Evolutionary conservation across 73 alveolate genomes (phyloP), one percentile per base, ranked within the genome.

Genomic region (Loxodes magnus): DNA sequence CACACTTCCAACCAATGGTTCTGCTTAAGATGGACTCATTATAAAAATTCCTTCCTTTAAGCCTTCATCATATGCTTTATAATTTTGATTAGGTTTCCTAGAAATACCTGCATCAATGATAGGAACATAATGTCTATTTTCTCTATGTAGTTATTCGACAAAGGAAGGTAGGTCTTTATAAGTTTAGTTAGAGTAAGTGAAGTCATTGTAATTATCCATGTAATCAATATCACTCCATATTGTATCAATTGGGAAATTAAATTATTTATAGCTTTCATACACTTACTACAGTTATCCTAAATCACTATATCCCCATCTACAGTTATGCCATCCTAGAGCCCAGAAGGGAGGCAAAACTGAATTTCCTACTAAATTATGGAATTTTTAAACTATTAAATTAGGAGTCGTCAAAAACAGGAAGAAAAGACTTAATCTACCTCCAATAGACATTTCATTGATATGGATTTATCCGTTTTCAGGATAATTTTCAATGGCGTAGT

Each of bases 161-260:
- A 74, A 64, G 3, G 38, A 65, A 28, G 71, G 65, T 9, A 84
- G 30, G 54, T 84, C 87, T 3, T 22, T 26, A 65, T 37, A 44
- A 23, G 77, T 50, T 21, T 56, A 88, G 16, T 24, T 28, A 22
- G 17, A 44, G 42, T 63, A 38, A 27, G 88, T 64, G 63, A 87
- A 94, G 62, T 91, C 90, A 55, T 84, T 51, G 38, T 71, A 79
- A 10, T 64, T 74, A 4, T 80, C 51, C 95, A 90, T 82, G 78
- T 87, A 84, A 57, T 94, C 99, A 37, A 90, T 83, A 66, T 94
- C 99, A 35, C 88, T 65, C 98, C 99, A 94, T 27, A 77, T 61
- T 5, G 79, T 82, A 59, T 94, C 99, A 19, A 94, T 55, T 21
- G 98, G 99, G 43, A 94, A 51, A 31, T 77, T 54, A 38, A 68